Conservation (phyloP, 805 yeast genomes). For the Barnettozyma sucrosica region DNA sequence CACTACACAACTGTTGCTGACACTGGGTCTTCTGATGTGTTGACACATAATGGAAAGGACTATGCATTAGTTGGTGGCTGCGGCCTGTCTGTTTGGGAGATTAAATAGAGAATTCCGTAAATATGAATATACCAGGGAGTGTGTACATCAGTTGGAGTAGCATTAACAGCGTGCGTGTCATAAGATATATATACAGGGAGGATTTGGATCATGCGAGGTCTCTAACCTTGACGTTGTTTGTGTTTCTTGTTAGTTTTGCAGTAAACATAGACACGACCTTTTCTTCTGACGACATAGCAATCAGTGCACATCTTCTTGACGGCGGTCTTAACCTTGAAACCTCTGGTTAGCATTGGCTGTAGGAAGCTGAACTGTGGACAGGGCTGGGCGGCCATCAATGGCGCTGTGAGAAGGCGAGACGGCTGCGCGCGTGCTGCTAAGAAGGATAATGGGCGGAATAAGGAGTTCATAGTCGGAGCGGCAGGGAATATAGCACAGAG, state of each 20-base stretch:
- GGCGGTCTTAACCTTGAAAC: conserved; percentile 87
- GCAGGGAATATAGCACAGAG: not conserved
- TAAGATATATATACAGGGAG: not conserved
- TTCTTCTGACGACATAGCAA: conserved; percentile 86
- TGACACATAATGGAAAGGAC: conserved; percentile 23
- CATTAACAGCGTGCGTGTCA: not conserved
- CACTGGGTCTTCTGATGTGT: conserved; percentile 65
- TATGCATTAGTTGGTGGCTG: conserved; percentile 68
- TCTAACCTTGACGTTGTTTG: conserved; percentile 83
- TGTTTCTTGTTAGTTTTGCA: conserved; percentile 92
- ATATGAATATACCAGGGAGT: not conserved
- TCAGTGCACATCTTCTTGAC: conserved; percentile 91
- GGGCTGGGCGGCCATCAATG: conserved; percentile 10
- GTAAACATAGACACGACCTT: conserved; percentile 88
- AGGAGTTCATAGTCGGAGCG: conserved; percentile 4
- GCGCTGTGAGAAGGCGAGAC: conserved; percentile 14
- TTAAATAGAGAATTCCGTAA: conserved; percentile 12
- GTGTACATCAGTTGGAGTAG: not conserved
- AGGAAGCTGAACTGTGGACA: conserved; percentile 8
- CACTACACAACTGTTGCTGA: conserved; percentile 83
- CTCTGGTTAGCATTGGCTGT: conserved; percentile 41
- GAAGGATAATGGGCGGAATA: conserved; percentile 17
- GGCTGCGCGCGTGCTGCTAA: conserved; percentile 18
- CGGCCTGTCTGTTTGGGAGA: conserved; percentile 57
- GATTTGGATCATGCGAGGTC: not conserved